Evolutionary conservation across 2,329 filamentous ascomycete genomes (phyloP), one percentile per base, ranked within the genome.

Genomic region (Epichloe baconii): DNA sequence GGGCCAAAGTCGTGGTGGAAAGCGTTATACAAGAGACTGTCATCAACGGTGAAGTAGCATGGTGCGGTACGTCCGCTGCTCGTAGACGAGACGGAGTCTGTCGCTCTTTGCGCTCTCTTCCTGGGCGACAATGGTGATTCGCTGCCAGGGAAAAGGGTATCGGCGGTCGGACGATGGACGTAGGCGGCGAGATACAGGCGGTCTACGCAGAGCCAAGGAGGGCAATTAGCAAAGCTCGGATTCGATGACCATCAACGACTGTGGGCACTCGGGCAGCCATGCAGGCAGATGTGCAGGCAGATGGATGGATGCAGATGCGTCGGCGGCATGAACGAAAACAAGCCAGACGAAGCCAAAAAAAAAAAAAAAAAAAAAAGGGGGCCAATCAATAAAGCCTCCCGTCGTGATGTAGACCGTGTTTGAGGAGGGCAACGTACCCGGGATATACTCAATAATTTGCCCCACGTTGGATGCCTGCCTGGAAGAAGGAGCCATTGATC

Each of bases 1-100:
- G 93, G 93, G 61, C 93, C 93, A 68, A 98, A 98, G 71, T 98
- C 93, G 62, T 94, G 90, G 71, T 97, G 90, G 70, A 98, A 98
- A 35, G 91, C 90, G 68, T 98, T 98, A 77, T 98, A 98, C 45
- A 95, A 78, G 44, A 98, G 82, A 41, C 77, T 85, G 64, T 95
- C 88, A 65, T 98, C 93, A 58, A 97, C 83, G 48, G 88, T 91
- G 70, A 98, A 98, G 72, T 97, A 98, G 65, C 87, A 90, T 1
- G 93, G 93, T 51, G 83, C 72, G 58, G 74, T 56, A 48, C 63
- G 57, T 15, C 43, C 44, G 54, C 58, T 62, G 57, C 57, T 59
- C 52, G 59, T 60, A 53, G 62, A 52, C 72, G 74, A 17, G 79
- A 74, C 44, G 21, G 76, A 78, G 35, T 80, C 75, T 53, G 78